Percentiles rank a stretch among this genome's conserved stretches.
Conservation (phyloP, 306 rosid genomes). For the Quillaja saponaria region DNA sequence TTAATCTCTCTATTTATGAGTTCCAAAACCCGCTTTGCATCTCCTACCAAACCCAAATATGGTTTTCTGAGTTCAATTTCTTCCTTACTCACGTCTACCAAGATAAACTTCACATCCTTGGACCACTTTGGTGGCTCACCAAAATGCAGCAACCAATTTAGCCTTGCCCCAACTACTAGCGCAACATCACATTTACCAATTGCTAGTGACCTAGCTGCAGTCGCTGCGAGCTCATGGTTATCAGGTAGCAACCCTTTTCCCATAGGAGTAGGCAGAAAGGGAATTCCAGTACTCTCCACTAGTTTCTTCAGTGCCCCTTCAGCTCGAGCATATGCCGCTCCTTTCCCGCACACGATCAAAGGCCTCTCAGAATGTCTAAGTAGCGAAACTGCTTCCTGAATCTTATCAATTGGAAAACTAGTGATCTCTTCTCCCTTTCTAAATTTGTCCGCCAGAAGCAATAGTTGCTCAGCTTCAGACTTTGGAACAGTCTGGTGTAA, state of each 20-base stretch:
- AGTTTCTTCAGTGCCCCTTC: constrained; percentile 60
- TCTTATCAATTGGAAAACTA: constrained; percentile 27
- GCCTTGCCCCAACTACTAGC: constrained; percentile 78
- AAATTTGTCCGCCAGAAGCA: constrained; percentile 41
- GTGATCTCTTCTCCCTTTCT: constrained; percentile 5
- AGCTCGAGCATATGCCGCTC: constrained; percentile 82
- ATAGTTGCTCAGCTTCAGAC: constrained; percentile 59
- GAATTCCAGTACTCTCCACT: constrained; percentile 80
- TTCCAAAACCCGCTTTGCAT: constrained; percentile 70
- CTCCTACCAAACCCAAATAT: constrained; percentile 77
- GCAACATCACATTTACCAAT: constrained; percentile 94
- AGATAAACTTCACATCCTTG: constrained; percentile 71
- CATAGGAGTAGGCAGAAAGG: constrained; percentile 95
- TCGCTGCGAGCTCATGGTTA: constrained; percentile 75
- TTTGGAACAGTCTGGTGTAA: constrained; percentile 60
- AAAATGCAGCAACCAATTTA: constrained; percentile 89
- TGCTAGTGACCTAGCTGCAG: constrained; percentile 88
- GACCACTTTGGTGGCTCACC: constrained; percentile 97
- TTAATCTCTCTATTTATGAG: constrained; percentile 66
- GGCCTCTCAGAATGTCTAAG: constrained; percentile 74
- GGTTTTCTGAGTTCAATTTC: constrained; percentile 85
- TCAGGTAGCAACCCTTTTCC: constrained; percentile 86
- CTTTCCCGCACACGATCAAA: constrained; percentile 83
- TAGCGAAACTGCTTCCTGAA: constrained; percentile 54
- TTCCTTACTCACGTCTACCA: constrained; percentile 70